phyloP scores from a whole-genome alignment of 164 flowering plant genomes.

The Vitis rupestris region DNA sequence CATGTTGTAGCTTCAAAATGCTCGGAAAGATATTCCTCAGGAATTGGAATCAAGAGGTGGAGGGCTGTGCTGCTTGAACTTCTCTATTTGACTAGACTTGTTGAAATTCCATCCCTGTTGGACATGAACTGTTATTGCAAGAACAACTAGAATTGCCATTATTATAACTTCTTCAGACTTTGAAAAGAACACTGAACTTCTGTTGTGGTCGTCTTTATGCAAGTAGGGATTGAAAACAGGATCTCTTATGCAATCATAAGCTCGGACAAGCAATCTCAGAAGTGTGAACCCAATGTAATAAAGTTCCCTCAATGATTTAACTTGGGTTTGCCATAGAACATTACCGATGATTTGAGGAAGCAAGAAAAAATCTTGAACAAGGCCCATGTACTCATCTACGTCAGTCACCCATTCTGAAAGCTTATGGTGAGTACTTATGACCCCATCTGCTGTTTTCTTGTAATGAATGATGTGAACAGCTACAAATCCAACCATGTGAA shows the following conservation, averaged over 20 bases:
- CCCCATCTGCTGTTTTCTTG: neutral
- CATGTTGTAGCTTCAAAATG: constrained; percentile 11
- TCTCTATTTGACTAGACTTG: neutral
- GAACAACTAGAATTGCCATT: neutral
- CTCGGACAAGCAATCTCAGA: neutral
- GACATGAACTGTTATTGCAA: constrained; percentile 5
- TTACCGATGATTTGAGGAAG: constrained; percentile 18
- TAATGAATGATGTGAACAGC: neutral
- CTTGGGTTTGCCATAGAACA: neutral
- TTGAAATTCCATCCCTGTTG: constrained; percentile 3
- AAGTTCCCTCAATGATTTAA: constrained; percentile 3
- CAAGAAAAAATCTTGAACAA: constrained; percentile 15
- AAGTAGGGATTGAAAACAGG: constrained; percentile 2
- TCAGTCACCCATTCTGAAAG: neutral
- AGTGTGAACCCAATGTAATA: constrained; percentile 12
- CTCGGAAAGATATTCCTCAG: too few species aligned
- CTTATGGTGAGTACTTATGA: neutral
- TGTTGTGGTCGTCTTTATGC: neutral
- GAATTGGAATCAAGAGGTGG: constrained; percentile 35
- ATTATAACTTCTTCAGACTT: neutral
- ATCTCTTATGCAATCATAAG: constrained; percentile 8
- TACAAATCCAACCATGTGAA: neutral
- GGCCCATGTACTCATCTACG: neutral
- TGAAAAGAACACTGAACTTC: neutral
- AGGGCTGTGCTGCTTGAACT: neutral